Evolutionary conservation across 306 rosid species (phyloP).

Genomic region (Begonia loranthoides): DNA sequence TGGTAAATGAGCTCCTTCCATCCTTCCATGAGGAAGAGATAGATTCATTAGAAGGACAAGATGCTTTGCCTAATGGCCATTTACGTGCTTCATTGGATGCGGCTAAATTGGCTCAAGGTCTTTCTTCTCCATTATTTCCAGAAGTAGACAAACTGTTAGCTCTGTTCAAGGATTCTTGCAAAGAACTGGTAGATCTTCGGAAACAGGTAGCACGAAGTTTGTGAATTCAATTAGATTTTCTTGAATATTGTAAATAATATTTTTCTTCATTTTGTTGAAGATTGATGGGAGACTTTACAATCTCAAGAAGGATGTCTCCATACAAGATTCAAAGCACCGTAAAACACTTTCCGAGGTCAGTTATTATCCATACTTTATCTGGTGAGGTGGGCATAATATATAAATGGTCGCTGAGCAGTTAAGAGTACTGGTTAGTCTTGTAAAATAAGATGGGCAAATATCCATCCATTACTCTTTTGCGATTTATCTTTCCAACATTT

Average conservation of each 20-base stretch:
- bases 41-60: slow-evolving; percentile 47
- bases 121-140: slow-evolving; percentile 56
- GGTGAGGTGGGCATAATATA: too few relatives aligned
- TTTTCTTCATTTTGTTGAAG: slow-evolving; percentile 21
- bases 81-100: slow-evolving; percentile 34
- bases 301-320: slow-evolving; percentile 84
- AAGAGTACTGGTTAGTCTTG: too few relatives aligned
- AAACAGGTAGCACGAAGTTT: slow-evolving; percentile 47
- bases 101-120: slow-evolving; percentile 38
- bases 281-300: slow-evolving; percentile 73
- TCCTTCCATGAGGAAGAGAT: slow-evolving; percentile 64
- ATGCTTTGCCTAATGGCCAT: slow-evolving; percentile 54
- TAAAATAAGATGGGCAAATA: too few relatives aligned
- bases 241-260: slow-evolving; percentile 1
- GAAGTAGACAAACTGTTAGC: slow-evolving; percentile 80
- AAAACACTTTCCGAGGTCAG: slow-evolving; percentile 89
- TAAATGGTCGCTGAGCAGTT: too few relatives aligned
- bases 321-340: slow-evolving; percentile 88
- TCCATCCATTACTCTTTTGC: too few relatives aligned
- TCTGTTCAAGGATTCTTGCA: slow-evolving; percentile 79
- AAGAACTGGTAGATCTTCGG: slow-evolving; percentile 85
- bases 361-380: neutral
- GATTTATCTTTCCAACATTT: too few relatives aligned
- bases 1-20: slow-evolving; percentile 86
- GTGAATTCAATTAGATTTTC: neutral